These are phyloP conservation scores for Penicillium hesseltinei DNA, from an alignment of 2,329 filamentous ascomycete genomes.

Conservation along the genomic window DNA sequence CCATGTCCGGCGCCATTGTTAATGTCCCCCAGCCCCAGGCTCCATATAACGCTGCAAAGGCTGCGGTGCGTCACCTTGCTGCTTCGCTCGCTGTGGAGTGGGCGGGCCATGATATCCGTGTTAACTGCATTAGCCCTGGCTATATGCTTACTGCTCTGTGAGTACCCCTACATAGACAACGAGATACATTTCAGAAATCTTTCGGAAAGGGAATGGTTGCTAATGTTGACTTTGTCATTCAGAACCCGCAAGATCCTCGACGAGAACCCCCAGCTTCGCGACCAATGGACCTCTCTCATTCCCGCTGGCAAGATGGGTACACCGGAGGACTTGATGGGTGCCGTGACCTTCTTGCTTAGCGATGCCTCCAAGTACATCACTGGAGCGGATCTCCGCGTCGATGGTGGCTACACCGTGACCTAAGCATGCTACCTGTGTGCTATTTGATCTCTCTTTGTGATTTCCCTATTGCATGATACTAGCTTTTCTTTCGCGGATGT, in stretches of 20 bases:
- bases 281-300: slow-evolving; percentile 88
- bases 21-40: slow-evolving; percentile 93
- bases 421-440: slow-evolving; percentile 40
- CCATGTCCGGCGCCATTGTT: slow-evolving; percentile 91
- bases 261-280: slow-evolving; percentile 84
- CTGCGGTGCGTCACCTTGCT: slow-evolving; percentile 84
- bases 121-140: slow-evolving; percentile 92
- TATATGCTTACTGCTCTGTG: slow-evolving; percentile 96
- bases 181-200: not conserved
- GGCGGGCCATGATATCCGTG: slow-evolving; percentile 81
- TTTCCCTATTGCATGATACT: slow-evolving; percentile 7
- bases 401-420: slow-evolving; percentile 84
- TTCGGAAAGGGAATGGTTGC: not conserved
- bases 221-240: slow-evolving; percentile 1
- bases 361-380: slow-evolving; percentile 74
- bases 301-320: slow-evolving; percentile 91
- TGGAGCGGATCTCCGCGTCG: slow-evolving; percentile 74
- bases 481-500: not conserved
- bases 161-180: slow-evolving; percentile 36
- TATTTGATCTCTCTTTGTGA: not conserved
- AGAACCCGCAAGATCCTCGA: slow-evolving; percentile 93
- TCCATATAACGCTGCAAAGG: slow-evolving; percentile 91
- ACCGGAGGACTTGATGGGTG: slow-evolving; percentile 89
- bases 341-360: slow-evolving; percentile 80
- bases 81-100: slow-evolving; percentile 90